Percentiles rank a stretch among this genome's conserved stretches.
Conservation (phyloP, 2,329 filamentous ascomycete genomes). For the Fonsecaea pugnacius region DNA sequence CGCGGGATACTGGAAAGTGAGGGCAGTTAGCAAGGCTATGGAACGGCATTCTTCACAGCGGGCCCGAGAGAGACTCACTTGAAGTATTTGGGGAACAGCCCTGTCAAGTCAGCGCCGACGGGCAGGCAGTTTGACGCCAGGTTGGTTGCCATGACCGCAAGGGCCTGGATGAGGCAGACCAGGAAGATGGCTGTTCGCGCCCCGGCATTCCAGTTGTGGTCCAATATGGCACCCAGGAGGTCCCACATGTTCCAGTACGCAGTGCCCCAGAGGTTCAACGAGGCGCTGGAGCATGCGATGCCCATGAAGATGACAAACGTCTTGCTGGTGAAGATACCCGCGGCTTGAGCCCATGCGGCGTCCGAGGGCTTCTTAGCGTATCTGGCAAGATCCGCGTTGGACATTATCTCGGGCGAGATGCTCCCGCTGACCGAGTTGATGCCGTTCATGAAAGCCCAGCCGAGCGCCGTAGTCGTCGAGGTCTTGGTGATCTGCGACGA, state of each 20-base stretch:
- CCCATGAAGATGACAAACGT: conserved; percentile 50
- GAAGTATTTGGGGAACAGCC: conserved; percentile 9
- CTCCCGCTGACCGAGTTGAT: conserved; percentile 11
- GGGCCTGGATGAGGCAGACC: background rate
- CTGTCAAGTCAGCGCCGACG: conserved; percentile 8
- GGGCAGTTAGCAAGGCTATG: conserved; percentile 17
- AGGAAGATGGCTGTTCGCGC: conserved; percentile 17
- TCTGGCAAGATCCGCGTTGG: conserved; percentile 7
- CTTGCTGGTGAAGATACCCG: conserved; percentile 49
- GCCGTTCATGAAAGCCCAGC: conserved; percentile 46
- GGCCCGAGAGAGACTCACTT: background rate
- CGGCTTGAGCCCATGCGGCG: conserved; percentile 9
- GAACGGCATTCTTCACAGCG: background rate
- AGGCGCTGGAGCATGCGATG: conserved; percentile 50
- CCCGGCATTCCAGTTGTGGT: conserved; percentile 3
- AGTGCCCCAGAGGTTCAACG: conserved; percentile 50
- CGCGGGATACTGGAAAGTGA: background rate
- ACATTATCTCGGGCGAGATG: conserved; percentile 5
- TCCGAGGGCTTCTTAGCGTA: conserved; percentile 7
- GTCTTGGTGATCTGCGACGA: conserved; percentile 35
- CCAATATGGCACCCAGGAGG: conserved; percentile 18
- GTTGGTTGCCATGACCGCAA: conserved; percentile 9
- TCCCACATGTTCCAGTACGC: conserved; percentile 42
- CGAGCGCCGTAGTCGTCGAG: conserved; percentile 16
- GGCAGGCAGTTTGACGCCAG: conserved; percentile 17